These are phyloP conservation scores for Fusarium sp. DNA, from an alignment of 2,329 filamentous ascomycete species.

Conservation along the genomic window DNA sequence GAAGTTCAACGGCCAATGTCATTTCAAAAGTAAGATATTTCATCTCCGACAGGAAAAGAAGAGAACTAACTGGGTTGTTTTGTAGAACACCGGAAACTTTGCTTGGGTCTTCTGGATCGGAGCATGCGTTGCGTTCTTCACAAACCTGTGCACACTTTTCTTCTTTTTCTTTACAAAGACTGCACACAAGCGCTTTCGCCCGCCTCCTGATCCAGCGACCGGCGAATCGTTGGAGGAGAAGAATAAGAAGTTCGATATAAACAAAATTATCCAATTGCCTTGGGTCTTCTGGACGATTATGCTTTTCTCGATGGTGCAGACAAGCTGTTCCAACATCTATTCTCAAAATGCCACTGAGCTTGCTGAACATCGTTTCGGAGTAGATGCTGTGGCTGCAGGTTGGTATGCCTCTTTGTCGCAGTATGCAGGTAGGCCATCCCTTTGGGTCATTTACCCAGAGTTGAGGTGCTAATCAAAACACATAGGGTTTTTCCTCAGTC, in stretches of 20 bases:
- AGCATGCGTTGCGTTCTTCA: neutral
- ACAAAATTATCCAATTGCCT: neutral
- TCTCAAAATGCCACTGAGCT: neutral
- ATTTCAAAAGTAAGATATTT: neutral
- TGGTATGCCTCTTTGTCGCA: neutral
- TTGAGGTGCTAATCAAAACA: neutral
- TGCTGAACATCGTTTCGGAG: neutral
- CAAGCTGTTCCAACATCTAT: neutral
- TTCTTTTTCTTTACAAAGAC: neutral
- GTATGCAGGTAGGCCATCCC: neutral
- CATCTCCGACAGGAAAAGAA: fast-evolving
- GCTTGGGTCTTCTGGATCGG: neutral
- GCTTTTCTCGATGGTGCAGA: neutral
- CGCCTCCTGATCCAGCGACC: neutral
- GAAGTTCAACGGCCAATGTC: neutral
- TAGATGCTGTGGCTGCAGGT: neutral
- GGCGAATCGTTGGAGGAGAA: neutral
- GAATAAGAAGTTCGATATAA: neutral
- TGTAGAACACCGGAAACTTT: neutral
- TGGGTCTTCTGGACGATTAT: neutral
- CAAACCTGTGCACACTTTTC: neutral
- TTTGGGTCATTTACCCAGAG: no score
- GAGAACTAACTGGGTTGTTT: no score
- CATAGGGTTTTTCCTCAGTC: neutral
- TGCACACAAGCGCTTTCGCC: neutral